Conservation (phyloP, 345 rosid species). For the Brassica juncea region DNA sequence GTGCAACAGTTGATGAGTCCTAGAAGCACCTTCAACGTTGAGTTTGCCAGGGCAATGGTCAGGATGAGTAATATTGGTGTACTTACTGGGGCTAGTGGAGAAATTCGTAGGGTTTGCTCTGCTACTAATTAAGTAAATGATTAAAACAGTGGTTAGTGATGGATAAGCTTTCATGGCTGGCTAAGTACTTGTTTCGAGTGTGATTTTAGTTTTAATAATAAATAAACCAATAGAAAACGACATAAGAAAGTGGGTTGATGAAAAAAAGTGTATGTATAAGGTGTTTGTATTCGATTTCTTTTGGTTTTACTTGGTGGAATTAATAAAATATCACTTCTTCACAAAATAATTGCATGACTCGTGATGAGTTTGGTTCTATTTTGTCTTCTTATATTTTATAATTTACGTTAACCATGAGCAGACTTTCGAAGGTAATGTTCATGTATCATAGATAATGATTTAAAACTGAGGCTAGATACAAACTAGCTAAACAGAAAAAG, state of each 20-base stretch:
- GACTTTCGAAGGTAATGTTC: not conserved
- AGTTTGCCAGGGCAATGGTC: conserved; percentile 65
- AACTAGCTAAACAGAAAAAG: not conserved
- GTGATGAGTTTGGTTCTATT: conserved; percentile 14
- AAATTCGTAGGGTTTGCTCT: conserved; percentile 56
- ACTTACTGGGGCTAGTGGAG: conserved; percentile 48
- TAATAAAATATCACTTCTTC: conserved; percentile 18
- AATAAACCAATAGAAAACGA: conserved; percentile 22
- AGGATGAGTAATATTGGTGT: conserved; percentile 67
- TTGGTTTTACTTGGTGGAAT: conserved; percentile 8
- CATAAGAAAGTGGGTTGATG: conserved; percentile 25
- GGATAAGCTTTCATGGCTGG: conserved; percentile 16
- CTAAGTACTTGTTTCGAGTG: conserved; percentile 15
- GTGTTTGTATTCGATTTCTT: conserved; percentile 27
- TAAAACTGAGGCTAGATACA: not conserved
- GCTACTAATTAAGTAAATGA: conserved; percentile 44
- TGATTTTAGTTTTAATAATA: conserved; percentile 25
- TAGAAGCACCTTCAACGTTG: conserved; percentile 43
- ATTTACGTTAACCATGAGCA: not conserved
- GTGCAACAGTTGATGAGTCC: conserved; percentile 48
- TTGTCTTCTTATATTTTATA: conserved; percentile 16
- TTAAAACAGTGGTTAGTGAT: conserved; percentile 8
- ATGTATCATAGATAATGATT: not conserved
- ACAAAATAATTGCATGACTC: not conserved
- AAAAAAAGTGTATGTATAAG: conserved; percentile 30